Percentiles rank a stretch among this genome's conserved stretches.
Evolutionary conservation across 768 basidiomycete species (phyloP).

Genomic region (Trametes elegans): DNA sequence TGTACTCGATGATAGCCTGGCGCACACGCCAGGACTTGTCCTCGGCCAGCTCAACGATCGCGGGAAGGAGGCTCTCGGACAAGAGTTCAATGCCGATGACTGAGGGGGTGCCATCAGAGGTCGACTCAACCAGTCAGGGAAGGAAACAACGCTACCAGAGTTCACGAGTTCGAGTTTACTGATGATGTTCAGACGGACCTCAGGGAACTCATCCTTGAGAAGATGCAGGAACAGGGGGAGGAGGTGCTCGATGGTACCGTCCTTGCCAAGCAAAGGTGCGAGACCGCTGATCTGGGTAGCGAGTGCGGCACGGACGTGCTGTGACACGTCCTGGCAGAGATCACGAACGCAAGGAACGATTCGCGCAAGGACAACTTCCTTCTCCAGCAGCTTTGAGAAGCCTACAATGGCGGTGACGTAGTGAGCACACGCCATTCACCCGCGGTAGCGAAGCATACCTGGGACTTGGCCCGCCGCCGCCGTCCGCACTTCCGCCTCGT

Average conservation of each 20-base stretch:
- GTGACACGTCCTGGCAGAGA: slow-evolving; percentile 88
- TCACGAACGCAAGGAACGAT: slow-evolving; percentile 95
- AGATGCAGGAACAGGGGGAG: slow-evolving; percentile 94
- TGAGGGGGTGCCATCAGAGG: slow-evolving; percentile 31
- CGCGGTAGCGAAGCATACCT: slow-evolving; percentile 47
- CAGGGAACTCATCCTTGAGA: slow-evolving; percentile 97
- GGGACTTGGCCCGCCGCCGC: slow-evolving; percentile 96
- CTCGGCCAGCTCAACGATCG: slow-evolving; percentile 96
- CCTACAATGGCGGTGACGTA: slow-evolving; percentile 46
- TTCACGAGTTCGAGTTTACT: slow-evolving; percentile 98
- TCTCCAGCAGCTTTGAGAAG: slow-evolving; percentile 90
- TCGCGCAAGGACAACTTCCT: slow-evolving; percentile 89
- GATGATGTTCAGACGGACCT: slow-evolving; percentile 96
- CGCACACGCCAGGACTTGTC: slow-evolving; percentile 99
- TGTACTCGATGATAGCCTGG: slow-evolving; percentile 99
- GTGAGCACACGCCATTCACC: slow-evolving; percentile 3
- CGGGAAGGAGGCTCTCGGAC: slow-evolving; percentile 92
- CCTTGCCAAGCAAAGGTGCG: slow-evolving; percentile 89
- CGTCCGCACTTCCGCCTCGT: slow-evolving; percentile 97
- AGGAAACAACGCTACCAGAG: slow-evolving; percentile 60
- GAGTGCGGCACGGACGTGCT: slow-evolving; percentile 95
- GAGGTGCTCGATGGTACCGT: slow-evolving; percentile 94
- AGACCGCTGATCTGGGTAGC: slow-evolving; percentile 96
- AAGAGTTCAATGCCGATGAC: slow-evolving; percentile 98
- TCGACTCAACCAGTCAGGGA: too few relatives aligned